Conservation (phyloP, 1,284 basidiomycete genomes). For the Sporisorium scitamineum region DNA sequence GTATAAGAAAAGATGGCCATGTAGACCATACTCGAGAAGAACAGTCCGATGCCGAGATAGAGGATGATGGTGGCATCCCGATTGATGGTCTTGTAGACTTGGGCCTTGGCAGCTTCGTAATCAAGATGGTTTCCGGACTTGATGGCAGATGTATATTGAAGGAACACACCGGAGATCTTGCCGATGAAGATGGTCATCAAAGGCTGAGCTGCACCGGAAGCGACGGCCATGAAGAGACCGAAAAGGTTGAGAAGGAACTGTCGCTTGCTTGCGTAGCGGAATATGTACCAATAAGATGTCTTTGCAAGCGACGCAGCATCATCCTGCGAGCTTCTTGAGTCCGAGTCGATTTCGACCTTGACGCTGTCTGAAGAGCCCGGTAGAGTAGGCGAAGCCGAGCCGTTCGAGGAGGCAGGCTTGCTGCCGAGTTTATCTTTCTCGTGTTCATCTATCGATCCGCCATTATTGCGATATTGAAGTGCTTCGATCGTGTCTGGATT, state of each 20-base stretch:
- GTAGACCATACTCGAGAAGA: constrained; percentile 12
- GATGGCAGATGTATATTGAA: constrained; percentile 5
- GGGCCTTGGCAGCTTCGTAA: background rate
- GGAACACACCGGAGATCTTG: constrained; percentile 8
- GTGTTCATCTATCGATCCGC: background rate
- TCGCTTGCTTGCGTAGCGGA: background rate
- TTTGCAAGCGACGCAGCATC: background rate
- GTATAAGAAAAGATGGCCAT: constrained; percentile 17
- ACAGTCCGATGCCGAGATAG: constrained; percentile 12
- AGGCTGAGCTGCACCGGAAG: constrained; percentile 13
- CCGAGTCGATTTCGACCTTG: background rate
- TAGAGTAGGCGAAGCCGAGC: background rate
- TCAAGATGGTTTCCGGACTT: background rate
- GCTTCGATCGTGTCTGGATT: too few species aligned
- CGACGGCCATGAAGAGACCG: background rate
- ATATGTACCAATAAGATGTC: constrained; percentile 3
- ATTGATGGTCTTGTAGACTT: constrained; percentile 10
- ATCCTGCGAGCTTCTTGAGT: background rate
- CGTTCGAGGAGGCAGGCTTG: background rate
- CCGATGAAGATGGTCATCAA: constrained; percentile 20
- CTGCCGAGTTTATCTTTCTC: background rate
- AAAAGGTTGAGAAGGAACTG: constrained; percentile 11
- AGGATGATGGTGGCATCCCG: constrained; percentile 10
- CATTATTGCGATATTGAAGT: too few species aligned
- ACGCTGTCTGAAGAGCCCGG: background rate